A percentile compares a stretch with the other conserved stretches of the same genome.
These are phyloP conservation scores for Aspergillus mulundensis DNA, from an alignment of 495 filamentous ascomycete species.

Conservation along the genomic window DNA sequence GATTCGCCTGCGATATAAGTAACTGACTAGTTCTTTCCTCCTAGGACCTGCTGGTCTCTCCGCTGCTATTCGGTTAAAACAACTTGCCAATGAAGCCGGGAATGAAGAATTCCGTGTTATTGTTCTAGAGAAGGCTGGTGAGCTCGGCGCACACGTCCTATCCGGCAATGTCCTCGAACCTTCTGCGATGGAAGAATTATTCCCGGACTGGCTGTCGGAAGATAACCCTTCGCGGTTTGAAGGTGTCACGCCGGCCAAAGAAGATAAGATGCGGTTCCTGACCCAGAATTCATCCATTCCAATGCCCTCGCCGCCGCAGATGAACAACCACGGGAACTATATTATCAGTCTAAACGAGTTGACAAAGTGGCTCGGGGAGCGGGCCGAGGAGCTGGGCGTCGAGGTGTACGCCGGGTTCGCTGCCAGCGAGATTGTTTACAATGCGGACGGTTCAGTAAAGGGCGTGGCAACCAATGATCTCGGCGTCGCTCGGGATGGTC, in stretches of 20 bases:
- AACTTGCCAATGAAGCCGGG: slow-evolving; percentile 90
- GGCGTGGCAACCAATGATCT: slow-evolving; percentile 97
- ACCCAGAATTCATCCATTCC: slow-evolving; percentile 77
- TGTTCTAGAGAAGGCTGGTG: slow-evolving; percentile 90
- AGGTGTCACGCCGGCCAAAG: slow-evolving; percentile 72
- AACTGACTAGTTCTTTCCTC: slow-evolving; percentile 15
- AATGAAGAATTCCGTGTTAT: slow-evolving; percentile 95
- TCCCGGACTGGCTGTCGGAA: slow-evolving; percentile 90
- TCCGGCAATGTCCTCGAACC: slow-evolving; percentile 96
- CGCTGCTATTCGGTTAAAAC: slow-evolving; percentile 91
- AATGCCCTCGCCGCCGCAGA: slow-evolving; percentile 87
- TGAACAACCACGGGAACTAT: slow-evolving; percentile 98
- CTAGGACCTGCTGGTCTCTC: slow-evolving; percentile 83
- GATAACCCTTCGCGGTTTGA: slow-evolving; percentile 83
- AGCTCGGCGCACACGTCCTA: slow-evolving; percentile 91
- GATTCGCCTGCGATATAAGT: not conserved
- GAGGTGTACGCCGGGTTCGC: slow-evolving; percentile 97
- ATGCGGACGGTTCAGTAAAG: slow-evolving; percentile 77
- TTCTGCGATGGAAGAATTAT: slow-evolving; percentile 78
- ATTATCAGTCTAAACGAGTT: slow-evolving; percentile 94
- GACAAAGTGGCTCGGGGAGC: slow-evolving; percentile 89
- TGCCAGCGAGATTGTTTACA: slow-evolving; percentile 87
- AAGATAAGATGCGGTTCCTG: slow-evolving; percentile 89
- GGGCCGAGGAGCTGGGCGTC: slow-evolving; percentile 96
- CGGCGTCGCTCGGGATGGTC: slow-evolving; percentile 73